Evolutionary conservation across 148 eudicot genomes (phyloP).

Genomic region (Cornus suecica): DNA sequence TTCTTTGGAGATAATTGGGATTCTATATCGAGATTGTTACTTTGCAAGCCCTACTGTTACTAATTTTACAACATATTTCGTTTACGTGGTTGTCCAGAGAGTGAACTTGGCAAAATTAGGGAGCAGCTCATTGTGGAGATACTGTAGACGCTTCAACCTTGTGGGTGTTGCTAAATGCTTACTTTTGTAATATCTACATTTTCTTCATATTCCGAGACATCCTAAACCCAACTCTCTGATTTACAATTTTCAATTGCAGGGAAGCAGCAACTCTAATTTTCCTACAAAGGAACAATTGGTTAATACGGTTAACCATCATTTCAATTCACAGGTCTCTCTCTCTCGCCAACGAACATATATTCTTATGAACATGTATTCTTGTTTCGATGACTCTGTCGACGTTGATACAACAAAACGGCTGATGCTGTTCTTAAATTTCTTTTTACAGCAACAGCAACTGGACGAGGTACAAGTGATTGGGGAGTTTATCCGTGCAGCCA

Average conservation of each 20-base stretch:
- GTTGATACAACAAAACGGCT: not conserved
- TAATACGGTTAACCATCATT: slow-evolving; percentile 70
- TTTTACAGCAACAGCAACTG: slow-evolving; percentile 66
- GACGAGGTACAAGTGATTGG: slow-evolving; percentile 82
- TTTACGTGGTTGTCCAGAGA: slow-evolving; percentile 39
- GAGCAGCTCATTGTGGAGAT: slow-evolving; percentile 83
- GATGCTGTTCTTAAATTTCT: not conserved
- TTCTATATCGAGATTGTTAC: not conserved
- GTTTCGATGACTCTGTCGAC: too few species aligned
- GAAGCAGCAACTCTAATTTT: slow-evolving; percentile 47
- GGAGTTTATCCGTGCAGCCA: slow-evolving; percentile 75
- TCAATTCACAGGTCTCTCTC: slow-evolving; percentile 66
- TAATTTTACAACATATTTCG: not conserved
- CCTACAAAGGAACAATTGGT: slow-evolving; percentile 70
- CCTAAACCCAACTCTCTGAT: not conserved
- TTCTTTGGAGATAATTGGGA: too few species aligned
- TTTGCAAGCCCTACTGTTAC: not conserved
- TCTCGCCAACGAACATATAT: not conserved
- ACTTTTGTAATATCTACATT: not conserved
- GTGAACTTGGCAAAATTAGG: slow-evolving; percentile 76
- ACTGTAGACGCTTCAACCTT: slow-evolving; percentile 72
- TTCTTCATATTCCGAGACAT: not conserved
- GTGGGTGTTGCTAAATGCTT: slow-evolving; percentile 48
- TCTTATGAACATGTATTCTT: too few species aligned
- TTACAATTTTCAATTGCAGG: slow-evolving; percentile 37